Percentiles rank a stretch among this genome's conserved stretches.
Evolutionary conservation across 129 eudicot species (phyloP).

Genomic region (Arctium minus): DNA sequence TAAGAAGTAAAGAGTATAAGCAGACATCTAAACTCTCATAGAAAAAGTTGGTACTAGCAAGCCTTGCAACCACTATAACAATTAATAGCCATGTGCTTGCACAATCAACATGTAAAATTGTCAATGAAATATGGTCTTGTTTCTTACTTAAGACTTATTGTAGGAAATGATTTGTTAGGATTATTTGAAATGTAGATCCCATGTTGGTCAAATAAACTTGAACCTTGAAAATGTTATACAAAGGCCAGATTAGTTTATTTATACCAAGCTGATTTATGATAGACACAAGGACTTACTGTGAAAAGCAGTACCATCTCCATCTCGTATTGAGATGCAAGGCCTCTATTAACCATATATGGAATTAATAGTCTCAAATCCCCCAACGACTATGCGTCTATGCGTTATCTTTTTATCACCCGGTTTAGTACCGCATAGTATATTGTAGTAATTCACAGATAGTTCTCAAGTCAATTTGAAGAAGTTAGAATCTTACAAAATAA

Average conservation of each 20-base stretch:
- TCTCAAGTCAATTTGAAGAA: background rate
- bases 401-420: background rate
- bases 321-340: background rate
- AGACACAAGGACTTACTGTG: background rate
- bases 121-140: background rate
- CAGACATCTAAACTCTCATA: background rate
- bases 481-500: background rate
- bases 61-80: background rate
- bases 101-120: background rate
- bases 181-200: background rate
- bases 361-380: background rate
- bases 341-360: background rate
- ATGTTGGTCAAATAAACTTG: background rate
- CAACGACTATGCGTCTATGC: background rate
- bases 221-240: background rate
- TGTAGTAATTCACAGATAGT: background rate
- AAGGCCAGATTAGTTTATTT: background rate
- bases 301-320: background rate
- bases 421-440: background rate
- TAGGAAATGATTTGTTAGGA: background rate
- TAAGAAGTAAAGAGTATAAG: background rate
- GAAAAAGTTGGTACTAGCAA: background rate
- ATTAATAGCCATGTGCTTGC: background rate
- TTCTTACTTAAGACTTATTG: background rate
- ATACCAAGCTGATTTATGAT: background rate